phyloP scores from a whole-genome alignment of 305 asterid species.

The Solanum hybrid region DNA sequence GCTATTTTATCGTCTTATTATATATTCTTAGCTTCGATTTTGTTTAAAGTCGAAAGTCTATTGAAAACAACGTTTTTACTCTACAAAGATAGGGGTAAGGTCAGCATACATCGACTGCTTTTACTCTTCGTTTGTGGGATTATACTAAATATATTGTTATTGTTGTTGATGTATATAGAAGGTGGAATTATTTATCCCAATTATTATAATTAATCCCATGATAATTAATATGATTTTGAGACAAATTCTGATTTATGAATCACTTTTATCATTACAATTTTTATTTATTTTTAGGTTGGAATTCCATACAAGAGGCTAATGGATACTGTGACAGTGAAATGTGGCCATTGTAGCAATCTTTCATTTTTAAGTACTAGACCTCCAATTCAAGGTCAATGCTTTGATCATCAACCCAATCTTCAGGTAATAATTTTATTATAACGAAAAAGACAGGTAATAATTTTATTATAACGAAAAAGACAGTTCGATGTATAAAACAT shows the following conservation, averaged over 20 bases:
- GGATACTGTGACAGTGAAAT: slow-evolving; percentile 93
- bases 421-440: slow-evolving; percentile 19
- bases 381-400: slow-evolving; percentile 52
- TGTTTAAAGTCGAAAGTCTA: too few relatives aligned
- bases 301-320: slow-evolving; percentile 86
- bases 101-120: fast-evolving
- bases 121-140: too few relatives aligned
- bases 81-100: too few relatives aligned
- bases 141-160: too few relatives aligned
- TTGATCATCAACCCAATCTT: slow-evolving; percentile 46
- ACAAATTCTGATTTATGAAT: neutral
- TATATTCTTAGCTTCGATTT: too few relatives aligned
- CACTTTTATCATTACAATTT: neutral
- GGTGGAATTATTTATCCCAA: neutral
- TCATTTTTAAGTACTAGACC: slow-evolving; percentile 75
- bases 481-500: fast-evolving
- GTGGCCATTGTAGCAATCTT: slow-evolving; percentile 95
- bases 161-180: too few relatives aligned
- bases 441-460: slow-evolving; percentile 9
- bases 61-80: too few relatives aligned
- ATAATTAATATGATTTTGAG: neutral
- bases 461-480: neutral
- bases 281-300: slow-evolving; percentile 41
- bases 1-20: too few relatives aligned
- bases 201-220: too few relatives aligned